Conservation (phyloP, 1,284 basidiomycete genomes). For the Rhodotorula sp. region DNA sequence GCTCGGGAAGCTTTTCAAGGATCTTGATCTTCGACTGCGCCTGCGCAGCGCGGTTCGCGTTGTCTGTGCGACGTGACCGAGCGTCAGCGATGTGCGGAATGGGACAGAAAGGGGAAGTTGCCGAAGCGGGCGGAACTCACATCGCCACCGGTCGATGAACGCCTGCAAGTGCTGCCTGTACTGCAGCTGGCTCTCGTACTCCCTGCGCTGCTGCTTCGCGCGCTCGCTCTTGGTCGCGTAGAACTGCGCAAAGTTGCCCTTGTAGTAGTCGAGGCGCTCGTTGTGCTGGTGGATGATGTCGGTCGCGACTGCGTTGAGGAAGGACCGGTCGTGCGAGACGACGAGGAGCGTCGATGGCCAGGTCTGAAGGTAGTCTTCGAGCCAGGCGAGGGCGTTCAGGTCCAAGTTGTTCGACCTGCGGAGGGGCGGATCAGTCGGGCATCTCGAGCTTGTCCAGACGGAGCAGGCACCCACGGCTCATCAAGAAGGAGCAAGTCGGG, state of each 20-base stretch:
- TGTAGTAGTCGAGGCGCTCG: constrained; percentile 78
- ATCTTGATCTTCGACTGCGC: constrained; percentile 98
- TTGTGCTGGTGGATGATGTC: constrained; percentile 94
- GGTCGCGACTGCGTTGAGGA: constrained; percentile 73
- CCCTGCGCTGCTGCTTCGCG: constrained; percentile 70
- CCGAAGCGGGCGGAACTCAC: constrained; percentile 56
- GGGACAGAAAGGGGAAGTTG: background rate
- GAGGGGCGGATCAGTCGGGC: background rate
- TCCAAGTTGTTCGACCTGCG: constrained; percentile 91
- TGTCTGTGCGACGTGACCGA: constrained; percentile 29
- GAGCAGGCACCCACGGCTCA: constrained; percentile 54
- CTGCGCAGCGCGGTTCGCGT: constrained; percentile 66
- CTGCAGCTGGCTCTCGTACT: constrained; percentile 92
- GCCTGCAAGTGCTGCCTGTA: constrained; percentile 95
- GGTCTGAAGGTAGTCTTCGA: constrained; percentile 91
- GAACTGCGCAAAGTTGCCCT: constrained; percentile 89
- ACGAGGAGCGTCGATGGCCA: constrained; percentile 94
- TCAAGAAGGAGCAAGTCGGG: constrained; percentile 71
- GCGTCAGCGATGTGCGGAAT: background rate
- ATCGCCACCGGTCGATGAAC: constrained; percentile 95
- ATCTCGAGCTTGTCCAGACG: too few relatives aligned
- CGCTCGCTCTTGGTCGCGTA: constrained; percentile 98
- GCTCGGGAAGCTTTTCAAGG: constrained; percentile 90
- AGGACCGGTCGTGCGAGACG: constrained; percentile 97
- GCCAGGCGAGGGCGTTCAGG: constrained; percentile 56